Evolutionary conservation across 345 rosid species (phyloP), one percentile per base, ranked within the genome.

Genomic region (Geranium rotundifolium): DNA sequence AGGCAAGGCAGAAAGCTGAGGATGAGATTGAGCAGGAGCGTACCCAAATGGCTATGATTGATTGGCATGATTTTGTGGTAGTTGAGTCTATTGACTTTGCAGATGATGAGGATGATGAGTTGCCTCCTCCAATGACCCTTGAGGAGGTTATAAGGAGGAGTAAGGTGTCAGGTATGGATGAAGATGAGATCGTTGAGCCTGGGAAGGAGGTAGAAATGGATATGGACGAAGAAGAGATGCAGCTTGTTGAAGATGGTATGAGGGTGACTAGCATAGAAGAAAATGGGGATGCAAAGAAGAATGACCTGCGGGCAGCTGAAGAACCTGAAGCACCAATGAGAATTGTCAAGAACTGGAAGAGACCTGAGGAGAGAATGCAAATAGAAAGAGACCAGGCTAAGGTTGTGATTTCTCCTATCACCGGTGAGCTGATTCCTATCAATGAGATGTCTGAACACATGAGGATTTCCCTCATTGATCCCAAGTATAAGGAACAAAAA

Each of bases 371-470:
- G 57, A 90, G 97, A 75, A 64, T 87, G 27, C 79, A 83, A 61
- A 73, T 84, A 56, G 95, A 90, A 77, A 85, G 88, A 78, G 97
- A 90, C 69, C 84, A 91, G 2, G 83, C 85, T 16, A 83, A 81
- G 74, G 81, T 77, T 78, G 95, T 82, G 59, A 76, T 87, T 75
- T 89, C 96, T 27, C 96, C 95, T 14, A 89, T 89, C 52, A 89
- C 91, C 13, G 95, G 95, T 2, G 96, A 89, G 82, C 77, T 89
- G 55, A 87, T 89, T 80, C 95, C 80, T n/a, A 85, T 82, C 57
- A 89, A 67, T 61, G 96, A 89, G 83, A 87, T 89, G 96, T 87
- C 96, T 54, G 96, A 89, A 68, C 96, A 89, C 72, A 89, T 90
- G 83, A 75, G 95, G 65, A 87, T 90, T 63, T 90, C 95, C 19